phyloP scores from a whole-genome alignment of 2,329 filamentous ascomycete genomes.

The Pseudopyricularia javanii region DNA sequence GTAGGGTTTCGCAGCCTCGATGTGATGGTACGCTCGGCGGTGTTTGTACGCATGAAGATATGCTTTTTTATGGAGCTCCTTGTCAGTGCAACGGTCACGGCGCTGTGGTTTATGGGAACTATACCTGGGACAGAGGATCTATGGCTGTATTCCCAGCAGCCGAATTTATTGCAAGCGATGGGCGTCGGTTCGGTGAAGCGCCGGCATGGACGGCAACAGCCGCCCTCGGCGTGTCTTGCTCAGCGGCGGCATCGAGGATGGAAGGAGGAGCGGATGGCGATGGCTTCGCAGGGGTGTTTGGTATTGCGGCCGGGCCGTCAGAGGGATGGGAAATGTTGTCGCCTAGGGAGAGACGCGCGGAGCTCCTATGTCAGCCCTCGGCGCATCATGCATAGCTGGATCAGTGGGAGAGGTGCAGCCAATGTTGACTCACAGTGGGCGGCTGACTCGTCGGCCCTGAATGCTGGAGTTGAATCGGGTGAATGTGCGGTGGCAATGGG shows the following conservation, averaged over 20 bases:
- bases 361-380: neutral
- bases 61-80: slow-evolving; percentile 25
- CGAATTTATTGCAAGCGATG: neutral
- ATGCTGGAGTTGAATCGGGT: too few relatives aligned
- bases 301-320: neutral
- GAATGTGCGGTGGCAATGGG: neutral
- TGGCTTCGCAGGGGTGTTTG: neutral
- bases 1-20: neutral
- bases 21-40: slow-evolving; percentile 42
- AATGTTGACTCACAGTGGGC: too few relatives aligned
- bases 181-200: neutral
- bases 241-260: slow-evolving; percentile 5
- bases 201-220: slow-evolving; percentile 4
- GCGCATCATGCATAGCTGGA: neutral
- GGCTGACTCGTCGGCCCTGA: too few relatives aligned
- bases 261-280: slow-evolving; percentile 4
- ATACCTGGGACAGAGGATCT: slow-evolving; percentile 17
- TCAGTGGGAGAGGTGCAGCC: too few relatives aligned
- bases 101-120: neutral
- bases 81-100: neutral
- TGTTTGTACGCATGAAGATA: slow-evolving; percentile 56
- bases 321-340: neutral
- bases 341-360: neutral
- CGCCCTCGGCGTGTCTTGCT: neutral
- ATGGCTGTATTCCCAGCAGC: slow-evolving; percentile 9